Conservation (phyloP, 202 grass and related monocot genomes). For the Schoenoplectus tabernaemontani region DNA sequence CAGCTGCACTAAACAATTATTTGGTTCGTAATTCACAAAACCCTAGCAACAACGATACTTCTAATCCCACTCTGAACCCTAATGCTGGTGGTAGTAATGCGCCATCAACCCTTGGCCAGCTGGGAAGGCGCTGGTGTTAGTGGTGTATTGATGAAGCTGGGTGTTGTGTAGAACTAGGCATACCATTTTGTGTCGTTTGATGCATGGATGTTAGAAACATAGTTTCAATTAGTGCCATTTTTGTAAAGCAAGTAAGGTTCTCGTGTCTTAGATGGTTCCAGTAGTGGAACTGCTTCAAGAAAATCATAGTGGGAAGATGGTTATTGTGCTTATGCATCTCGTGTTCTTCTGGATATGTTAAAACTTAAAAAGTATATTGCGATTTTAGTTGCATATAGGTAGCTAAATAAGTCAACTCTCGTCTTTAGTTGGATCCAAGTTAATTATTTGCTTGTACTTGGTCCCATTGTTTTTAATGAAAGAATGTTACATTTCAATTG, state of each 20-base stretch:
- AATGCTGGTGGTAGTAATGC: not conserved
- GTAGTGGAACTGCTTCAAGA: not conserved
- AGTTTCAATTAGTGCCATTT: not conserved
- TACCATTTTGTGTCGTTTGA: not conserved
- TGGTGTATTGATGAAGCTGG: not conserved
- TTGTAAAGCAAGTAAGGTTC: not conserved
- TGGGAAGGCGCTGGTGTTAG: not conserved
- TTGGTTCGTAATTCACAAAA: slow-evolving; percentile 22
- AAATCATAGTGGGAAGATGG: not conserved
- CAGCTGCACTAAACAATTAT: slow-evolving; percentile 43
- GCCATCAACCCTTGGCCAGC: not conserved
- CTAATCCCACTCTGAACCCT: not conserved
- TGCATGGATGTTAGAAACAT: not conserved
- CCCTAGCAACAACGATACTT: not conserved
- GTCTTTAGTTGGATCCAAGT: too few relatives aligned
- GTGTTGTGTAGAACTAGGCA: not conserved
- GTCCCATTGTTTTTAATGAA: too few relatives aligned
- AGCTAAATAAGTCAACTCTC: too few relatives aligned
- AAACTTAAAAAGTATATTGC: not conserved
- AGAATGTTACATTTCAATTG: too few relatives aligned
- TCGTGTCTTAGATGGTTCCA: not conserved
- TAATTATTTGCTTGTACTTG: too few relatives aligned
- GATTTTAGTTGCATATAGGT: too few relatives aligned
- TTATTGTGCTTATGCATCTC: not conserved
- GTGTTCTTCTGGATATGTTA: slow-evolving; percentile 11